Percentiles rank a stretch among this genome's conserved stretches.
Conservation (phyloP, 192 early-diverging fungal genomes). For the Mortierella alpina region DNA sequence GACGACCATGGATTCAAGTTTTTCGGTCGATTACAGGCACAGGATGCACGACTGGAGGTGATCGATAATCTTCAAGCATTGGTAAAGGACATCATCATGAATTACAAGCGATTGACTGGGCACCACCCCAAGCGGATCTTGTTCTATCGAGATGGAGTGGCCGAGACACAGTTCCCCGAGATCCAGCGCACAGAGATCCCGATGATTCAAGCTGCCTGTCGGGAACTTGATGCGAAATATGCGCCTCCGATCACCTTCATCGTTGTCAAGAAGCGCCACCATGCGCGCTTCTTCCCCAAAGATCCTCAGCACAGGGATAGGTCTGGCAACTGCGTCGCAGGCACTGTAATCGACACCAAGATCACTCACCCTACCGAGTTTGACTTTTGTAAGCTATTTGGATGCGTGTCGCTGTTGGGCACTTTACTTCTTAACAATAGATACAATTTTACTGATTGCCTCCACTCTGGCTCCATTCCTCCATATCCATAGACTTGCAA, state of each 20-base stretch:
- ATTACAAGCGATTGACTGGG: slow-evolving; percentile 67
- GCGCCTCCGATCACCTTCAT: slow-evolving; percentile 83
- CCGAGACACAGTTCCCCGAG: slow-evolving; percentile 80
- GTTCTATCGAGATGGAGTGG: slow-evolving; percentile 90
- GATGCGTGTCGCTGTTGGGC: background rate
- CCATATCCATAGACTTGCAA: slow-evolving; percentile 65
- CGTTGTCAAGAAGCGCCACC: slow-evolving; percentile 89
- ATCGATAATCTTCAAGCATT: slow-evolving; percentile 70
- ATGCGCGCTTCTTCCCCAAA: slow-evolving; percentile 83
- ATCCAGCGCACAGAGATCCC: slow-evolving; percentile 63
- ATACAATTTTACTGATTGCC: background rate
- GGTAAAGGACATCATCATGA: slow-evolving; percentile 69
- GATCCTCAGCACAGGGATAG: slow-evolving; percentile 67
- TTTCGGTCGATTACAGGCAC: slow-evolving; percentile 7
- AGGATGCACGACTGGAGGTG: slow-evolving; percentile 36
- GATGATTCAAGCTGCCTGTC: slow-evolving; percentile 54
- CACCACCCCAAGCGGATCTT: slow-evolving; percentile 79
- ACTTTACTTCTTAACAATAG: background rate
- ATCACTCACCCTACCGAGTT: slow-evolving; percentile 82
- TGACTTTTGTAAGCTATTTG: slow-evolving; percentile 72
- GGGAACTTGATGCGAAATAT: slow-evolving; percentile 60
- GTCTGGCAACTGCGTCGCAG: slow-evolving; percentile 83
- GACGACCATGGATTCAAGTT: slow-evolving; percentile 18
- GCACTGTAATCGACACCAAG: slow-evolving; percentile 78
- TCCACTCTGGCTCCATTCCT: too few species aligned